Evolutionary conservation across 108 stramenopile species (phyloP).

Genomic region (Nitzschia palea): DNA sequence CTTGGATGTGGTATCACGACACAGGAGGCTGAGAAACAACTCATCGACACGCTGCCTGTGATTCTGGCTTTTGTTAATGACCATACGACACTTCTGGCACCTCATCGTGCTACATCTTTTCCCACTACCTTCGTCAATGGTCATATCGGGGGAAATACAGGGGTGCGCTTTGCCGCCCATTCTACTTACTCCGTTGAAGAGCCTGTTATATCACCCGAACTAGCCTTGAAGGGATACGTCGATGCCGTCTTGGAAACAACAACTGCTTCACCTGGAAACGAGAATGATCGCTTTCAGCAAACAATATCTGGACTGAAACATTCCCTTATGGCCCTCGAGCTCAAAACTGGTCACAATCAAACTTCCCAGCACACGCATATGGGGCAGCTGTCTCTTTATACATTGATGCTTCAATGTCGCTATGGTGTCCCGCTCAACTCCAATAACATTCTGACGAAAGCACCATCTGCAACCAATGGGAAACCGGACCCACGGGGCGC

Average conservation of each 20-base stretch:
- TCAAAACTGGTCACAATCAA: conserved; percentile 88
- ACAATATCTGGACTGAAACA: conserved; percentile 11
- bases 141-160: conserved; percentile 25
- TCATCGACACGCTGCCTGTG: conserved; percentile 66
- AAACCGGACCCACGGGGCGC: conserved; percentile 23
- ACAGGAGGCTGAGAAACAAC: conserved; percentile 48
- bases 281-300: background rate
- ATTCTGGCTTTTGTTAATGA: conserved; percentile 56
- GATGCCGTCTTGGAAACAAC: conserved; percentile 74
- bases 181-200: conserved; percentile 68
- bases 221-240: conserved; percentile 81
- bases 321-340: conserved; percentile 67
- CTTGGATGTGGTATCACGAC: conserved; percentile 69
- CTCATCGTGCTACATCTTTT: background rate
- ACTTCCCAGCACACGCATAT: conserved; percentile 64
- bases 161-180: conserved; percentile 35
- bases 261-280: conserved; percentile 18
- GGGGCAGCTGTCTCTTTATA: conserved; percentile 85
- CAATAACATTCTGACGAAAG: background rate
- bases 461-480: background rate
- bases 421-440: conserved; percentile 39
- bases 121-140: conserved; percentile 25
- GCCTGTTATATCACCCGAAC: conserved; percentile 61
- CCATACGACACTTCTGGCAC: conserved; percentile 38
- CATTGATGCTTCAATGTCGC: conserved; percentile 70